These are phyloP conservation scores for Clitoria ternatea DNA, from an alignment of 306 rosid species.

Conservation along the genomic window DNA sequence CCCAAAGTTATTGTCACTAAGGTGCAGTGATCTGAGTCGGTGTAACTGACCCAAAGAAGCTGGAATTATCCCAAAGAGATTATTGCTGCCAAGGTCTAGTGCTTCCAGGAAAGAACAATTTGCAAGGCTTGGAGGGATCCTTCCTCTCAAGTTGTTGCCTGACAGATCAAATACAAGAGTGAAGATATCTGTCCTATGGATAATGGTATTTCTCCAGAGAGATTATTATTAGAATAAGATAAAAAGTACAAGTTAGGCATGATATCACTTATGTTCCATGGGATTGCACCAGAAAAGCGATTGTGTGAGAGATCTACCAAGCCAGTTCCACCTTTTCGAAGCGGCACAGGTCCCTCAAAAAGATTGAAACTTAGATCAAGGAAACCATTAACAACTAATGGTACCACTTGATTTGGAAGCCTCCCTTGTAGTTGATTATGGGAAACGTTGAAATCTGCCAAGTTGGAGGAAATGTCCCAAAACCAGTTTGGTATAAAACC, in stretches of 20 bases:
- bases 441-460: constrained; percentile 28
- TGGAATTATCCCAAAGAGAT: constrained; percentile 33
- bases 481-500: constrained; percentile 43
- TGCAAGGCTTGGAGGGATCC: constrained; percentile 31
- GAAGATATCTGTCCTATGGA: constrained; percentile 5
- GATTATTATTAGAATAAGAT: constrained; percentile 35
- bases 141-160: too few species aligned
- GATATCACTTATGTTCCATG: constrained; percentile 13
- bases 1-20: constrained; percentile 29
- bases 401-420: constrained; percentile 39
- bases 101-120: constrained; percentile 26
- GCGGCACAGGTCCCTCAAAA: constrained; percentile 36
- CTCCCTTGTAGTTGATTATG: constrained; percentile 29
- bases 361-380: too few species aligned
- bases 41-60: constrained; percentile 26
- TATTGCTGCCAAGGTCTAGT: constrained; percentile 35
- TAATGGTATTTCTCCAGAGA: constrained; percentile 39
- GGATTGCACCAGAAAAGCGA: constrained; percentile 34
- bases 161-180: constrained; percentile 34
- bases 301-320: constrained; percentile 45
- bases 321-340: background rate
- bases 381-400: too few species aligned
- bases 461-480: constrained; percentile 32
- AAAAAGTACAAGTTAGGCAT: constrained; percentile 7
- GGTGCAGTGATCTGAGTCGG: constrained; percentile 27